Evolutionary conservation across 495 filamentous ascomycete species (phyloP).

Genomic region (Penicillium alfredii): DNA sequence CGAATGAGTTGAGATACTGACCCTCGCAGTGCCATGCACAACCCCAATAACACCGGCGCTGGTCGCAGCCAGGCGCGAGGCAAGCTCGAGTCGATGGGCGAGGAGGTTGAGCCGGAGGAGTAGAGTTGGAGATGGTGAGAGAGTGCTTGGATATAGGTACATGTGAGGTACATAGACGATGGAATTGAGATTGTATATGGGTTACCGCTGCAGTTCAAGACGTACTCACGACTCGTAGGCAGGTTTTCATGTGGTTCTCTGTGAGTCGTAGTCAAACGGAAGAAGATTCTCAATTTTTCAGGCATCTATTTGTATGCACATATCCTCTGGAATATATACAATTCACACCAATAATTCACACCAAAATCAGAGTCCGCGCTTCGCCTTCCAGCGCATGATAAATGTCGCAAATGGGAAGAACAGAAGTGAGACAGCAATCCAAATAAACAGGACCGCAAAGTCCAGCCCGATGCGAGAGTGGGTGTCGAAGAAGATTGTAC

Average conservation of each 20-base stretch:
- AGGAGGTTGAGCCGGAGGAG: neutral
- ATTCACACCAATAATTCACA: neutral
- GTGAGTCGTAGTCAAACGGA: no score
- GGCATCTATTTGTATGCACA: no score
- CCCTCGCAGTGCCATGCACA: constrained; percentile 4
- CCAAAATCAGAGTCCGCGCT: constrained; percentile 18
- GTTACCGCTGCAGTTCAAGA: no score
- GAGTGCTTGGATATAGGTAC: neutral
- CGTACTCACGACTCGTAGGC: no score
- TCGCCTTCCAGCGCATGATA: constrained; percentile 54
- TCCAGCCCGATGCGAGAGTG: constrained; percentile 59
- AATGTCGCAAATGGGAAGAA: constrained; percentile 58
- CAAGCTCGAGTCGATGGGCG: constrained; percentile 5
- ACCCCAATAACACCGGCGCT: constrained; percentile 1
- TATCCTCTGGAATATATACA: no score
- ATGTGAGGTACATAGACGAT: no score
- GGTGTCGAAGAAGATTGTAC: constrained; percentile 58
- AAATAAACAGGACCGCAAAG: constrained; percentile 57
- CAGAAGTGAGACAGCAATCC: constrained; percentile 49
- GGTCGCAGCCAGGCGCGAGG: constrained; percentile 3
- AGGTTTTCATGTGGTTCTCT: no score
- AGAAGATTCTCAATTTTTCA: no score
- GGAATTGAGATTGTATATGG: no score
- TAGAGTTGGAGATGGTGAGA: no score
- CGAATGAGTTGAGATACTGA: neutral